Conservation (phyloP, 2,329 filamentous ascomycete species). For the Alternaria incomplexa region DNA sequence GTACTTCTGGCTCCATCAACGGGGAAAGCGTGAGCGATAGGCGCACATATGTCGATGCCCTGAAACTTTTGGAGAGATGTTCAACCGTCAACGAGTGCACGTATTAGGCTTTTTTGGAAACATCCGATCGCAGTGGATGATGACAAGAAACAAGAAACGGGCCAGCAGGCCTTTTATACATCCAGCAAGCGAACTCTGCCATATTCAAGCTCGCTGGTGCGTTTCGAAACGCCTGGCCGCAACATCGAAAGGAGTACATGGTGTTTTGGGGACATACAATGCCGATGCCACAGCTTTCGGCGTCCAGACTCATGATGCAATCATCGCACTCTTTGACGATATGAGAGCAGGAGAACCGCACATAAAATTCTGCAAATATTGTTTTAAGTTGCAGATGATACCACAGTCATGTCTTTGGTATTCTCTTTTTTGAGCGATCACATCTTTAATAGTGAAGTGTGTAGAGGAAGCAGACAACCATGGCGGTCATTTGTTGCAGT, state of each 20-base stretch:
- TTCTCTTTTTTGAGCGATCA: neutral
- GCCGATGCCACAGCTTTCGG: neutral
- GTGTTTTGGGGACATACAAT: neutral
- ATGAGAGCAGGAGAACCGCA: too few relatives aligned
- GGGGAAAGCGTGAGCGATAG: too few relatives aligned
- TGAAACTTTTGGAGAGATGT: too few relatives aligned
- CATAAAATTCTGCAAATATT: too few relatives aligned
- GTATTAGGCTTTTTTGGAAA: neutral
- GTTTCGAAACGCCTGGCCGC: neutral
- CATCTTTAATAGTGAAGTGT: accelerated
- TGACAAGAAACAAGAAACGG: neutral
- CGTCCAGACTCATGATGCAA: neutral
- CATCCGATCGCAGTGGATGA: too few relatives aligned
- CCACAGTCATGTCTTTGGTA: too few relatives aligned
- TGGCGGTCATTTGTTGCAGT: neutral
- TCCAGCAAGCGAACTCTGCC: neutral
- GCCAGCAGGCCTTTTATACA: neutral
- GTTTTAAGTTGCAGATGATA: too few relatives aligned
- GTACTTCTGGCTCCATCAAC: too few relatives aligned
- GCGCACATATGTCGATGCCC: too few relatives aligned
- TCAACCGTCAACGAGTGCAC: too few relatives aligned
- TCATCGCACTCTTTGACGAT: too few relatives aligned
- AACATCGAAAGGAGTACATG: neutral
- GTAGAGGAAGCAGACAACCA: neutral
- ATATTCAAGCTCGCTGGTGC: neutral